Percentiles rank a stretch among this genome's conserved stretches.
phyloP scores from a whole-genome alignment of 192 early-diverging fungal species.

The Coemansia sp. region DNA sequence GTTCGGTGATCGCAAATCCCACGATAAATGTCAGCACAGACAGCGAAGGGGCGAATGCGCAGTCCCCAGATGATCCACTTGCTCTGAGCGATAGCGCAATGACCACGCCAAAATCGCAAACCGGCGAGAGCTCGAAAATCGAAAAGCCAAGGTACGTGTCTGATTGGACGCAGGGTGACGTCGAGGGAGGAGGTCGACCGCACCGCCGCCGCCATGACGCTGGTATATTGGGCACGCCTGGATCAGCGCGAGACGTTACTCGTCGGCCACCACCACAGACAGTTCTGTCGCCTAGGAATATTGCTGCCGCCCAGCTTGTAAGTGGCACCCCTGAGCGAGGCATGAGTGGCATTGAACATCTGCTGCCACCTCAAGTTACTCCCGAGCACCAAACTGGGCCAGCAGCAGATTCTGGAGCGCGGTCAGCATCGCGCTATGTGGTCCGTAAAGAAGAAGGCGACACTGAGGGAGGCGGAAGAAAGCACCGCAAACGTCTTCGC shows the following conservation, averaged over 20 bases:
- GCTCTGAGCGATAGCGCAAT: not conserved
- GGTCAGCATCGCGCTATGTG: constrained; percentile 38
- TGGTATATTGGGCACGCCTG: constrained; percentile 13
- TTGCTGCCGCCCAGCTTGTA: constrained; percentile 27
- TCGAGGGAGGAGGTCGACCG: constrained; percentile 43
- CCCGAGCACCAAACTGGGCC: constrained; percentile 43
- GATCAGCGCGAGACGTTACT: not conserved
- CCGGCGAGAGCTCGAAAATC: not conserved
- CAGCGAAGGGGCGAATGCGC: not conserved
- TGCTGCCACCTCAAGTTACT: constrained; percentile 21
- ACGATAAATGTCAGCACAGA: not conserved
- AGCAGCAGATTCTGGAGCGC: constrained; percentile 18
- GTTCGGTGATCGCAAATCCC: not conserved
- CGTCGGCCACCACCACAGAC: constrained; percentile 36
- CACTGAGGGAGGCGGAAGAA: constrained; percentile 37
- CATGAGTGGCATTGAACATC: not conserved
- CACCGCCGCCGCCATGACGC: constrained; percentile 37
- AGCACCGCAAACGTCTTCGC: constrained; percentile 35
- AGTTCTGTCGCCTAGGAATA: constrained; percentile 36
- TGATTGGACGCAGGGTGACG: constrained; percentile 32
- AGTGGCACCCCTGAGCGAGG: constrained; percentile 17
- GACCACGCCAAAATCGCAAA: constrained; percentile 43
- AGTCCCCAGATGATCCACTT: not conserved
- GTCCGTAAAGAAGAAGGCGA: constrained; percentile 38
- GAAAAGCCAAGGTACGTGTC: constrained; percentile 26